These are phyloP conservation scores for Canariomyces notabilis DNA, from an alignment of 2,329 filamentous ascomycete genomes.

Conservation along the genomic window DNA sequence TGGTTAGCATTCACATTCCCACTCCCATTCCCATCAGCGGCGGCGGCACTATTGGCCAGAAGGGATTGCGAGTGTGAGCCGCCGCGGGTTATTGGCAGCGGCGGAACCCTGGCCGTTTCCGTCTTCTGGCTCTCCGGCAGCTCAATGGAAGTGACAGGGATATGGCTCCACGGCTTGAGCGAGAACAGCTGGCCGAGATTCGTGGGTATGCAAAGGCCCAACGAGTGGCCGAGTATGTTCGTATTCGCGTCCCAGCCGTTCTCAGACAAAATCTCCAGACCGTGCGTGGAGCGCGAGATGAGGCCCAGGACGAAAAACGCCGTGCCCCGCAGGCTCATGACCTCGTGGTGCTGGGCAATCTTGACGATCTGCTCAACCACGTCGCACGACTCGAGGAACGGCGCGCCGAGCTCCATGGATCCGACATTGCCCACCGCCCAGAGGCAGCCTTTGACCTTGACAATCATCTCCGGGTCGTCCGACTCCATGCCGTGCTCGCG, in stretches of 20 bases:
- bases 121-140: constrained; percentile 51
- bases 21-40: neutral
- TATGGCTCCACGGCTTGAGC: constrained; percentile 55
- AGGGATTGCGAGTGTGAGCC: constrained; percentile 32
- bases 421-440: constrained; percentile 98
- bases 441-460: constrained; percentile 92
- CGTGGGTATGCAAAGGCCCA: constrained; percentile 82
- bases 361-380: constrained; percentile 82
- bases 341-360: constrained; percentile 81
- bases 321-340: constrained; percentile 90
- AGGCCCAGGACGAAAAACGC: constrained; percentile 94
- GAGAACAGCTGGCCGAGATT: constrained; percentile 75
- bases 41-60: constrained; percentile 20
- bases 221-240: constrained; percentile 72
- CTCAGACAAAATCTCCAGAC: constrained; percentile 83
- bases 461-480: constrained; percentile 77
- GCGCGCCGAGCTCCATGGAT: constrained; percentile 94
- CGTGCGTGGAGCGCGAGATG: constrained; percentile 86
- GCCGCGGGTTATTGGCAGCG: constrained; percentile 37
- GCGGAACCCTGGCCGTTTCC: constrained; percentile 40
- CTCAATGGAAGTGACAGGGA: constrained; percentile 42
- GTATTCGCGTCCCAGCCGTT: constrained; percentile 91
- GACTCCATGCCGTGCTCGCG: constrained; percentile 80
- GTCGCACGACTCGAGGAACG: constrained; percentile 85
- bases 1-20: constrained; percentile 11